phyloP scores from a whole-genome alignment of 1,284 basidiomycete genomes.

The Abortiporus biennis region DNA sequence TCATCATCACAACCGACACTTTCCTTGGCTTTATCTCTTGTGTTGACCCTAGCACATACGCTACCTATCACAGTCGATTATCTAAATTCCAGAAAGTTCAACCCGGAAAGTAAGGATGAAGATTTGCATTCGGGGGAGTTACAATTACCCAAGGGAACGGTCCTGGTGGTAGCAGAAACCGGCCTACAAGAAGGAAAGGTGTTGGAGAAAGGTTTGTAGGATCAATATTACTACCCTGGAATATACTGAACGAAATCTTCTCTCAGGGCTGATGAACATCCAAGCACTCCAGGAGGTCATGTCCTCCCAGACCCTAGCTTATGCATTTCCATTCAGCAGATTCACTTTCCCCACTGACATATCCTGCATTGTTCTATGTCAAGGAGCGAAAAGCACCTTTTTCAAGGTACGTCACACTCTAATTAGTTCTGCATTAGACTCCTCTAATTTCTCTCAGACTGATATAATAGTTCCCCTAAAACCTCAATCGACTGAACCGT shows the following conservation, averaged over 20 bases:
- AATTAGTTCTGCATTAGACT: not conserved
- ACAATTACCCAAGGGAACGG: slow-evolving; percentile 63
- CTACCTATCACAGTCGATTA: slow-evolving; percentile 50
- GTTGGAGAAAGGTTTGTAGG: slow-evolving; percentile 45
- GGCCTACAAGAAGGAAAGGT: slow-evolving; percentile 65
- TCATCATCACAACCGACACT: slow-evolving; percentile 32
- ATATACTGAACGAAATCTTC: not conserved
- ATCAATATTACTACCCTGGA: not conserved
- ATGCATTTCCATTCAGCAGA: slow-evolving; percentile 73
- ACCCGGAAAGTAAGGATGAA: slow-evolving; percentile 67
- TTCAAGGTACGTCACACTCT: slow-evolving; percentile 43
- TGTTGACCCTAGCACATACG: slow-evolving; percentile 46
- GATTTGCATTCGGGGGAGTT: slow-evolving; percentile 71
- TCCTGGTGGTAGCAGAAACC: slow-evolving; percentile 63
- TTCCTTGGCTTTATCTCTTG: slow-evolving; percentile 42
- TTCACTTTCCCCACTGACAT: slow-evolving; percentile 78
- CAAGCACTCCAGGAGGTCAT: slow-evolving; percentile 66
- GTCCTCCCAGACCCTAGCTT: slow-evolving; percentile 64
- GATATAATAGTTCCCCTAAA: slow-evolving; percentile 44
- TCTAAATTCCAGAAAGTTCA: slow-evolving; percentile 58
- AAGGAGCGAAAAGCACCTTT: slow-evolving; percentile 64
- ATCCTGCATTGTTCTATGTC: slow-evolving; percentile 55
- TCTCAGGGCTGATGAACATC: slow-evolving; percentile 62
- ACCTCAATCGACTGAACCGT: slow-evolving; percentile 13
- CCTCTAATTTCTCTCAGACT: slow-evolving; percentile 33